Evolutionary conservation across 2,329 filamentous ascomycete genomes (phyloP).

Genomic region (Hirsutella minnesotensis): DNA sequence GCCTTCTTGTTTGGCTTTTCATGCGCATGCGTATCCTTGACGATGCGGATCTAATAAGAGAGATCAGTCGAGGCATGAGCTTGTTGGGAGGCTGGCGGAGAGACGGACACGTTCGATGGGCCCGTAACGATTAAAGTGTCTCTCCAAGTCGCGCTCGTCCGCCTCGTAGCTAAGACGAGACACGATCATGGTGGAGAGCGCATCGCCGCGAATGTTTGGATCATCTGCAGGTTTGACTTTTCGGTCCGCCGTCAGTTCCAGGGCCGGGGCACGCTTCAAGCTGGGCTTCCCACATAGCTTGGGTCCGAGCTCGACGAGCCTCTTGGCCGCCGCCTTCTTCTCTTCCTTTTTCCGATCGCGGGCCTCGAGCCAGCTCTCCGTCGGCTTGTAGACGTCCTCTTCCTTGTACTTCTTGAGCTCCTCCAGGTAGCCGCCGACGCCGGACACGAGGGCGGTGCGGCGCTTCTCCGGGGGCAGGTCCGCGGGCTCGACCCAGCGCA

Average conservation of each 20-base stretch:
- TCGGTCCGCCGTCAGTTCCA: conserved; percentile 1
- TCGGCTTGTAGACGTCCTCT: conserved; percentile 64
- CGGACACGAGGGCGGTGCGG: conserved; percentile 59
- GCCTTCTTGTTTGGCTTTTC: conserved; percentile 65
- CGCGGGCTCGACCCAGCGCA: conserved; percentile 76
- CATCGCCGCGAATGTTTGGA: conserved; percentile 79
- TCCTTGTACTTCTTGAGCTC: conserved; percentile 68
- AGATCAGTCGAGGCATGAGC: conserved; percentile 2
- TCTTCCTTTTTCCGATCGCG: conserved; percentile 76
- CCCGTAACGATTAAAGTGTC: conserved; percentile 87
- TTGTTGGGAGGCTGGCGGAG: neutral
- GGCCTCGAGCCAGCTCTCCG: conserved; percentile 85
- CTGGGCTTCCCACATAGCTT: conserved; percentile 41
- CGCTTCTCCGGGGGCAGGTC: conserved; percentile 78
- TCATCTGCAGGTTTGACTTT: conserved; percentile 75
- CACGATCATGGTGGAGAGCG: conserved; percentile 91
- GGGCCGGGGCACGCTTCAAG: conserved; percentile 1
- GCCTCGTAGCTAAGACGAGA: conserved; percentile 82
- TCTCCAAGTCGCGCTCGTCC: conserved; percentile 79
- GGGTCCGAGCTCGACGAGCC: conserved; percentile 50
- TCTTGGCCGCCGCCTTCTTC: conserved; percentile 58
- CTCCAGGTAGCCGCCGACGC: conserved; percentile 63
- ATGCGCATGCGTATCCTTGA: conserved; percentile 61
- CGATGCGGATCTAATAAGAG: conserved; percentile 64
- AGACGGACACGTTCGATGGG: conserved; percentile 75